phyloP scores from a whole-genome alignment of 768 basidiomycete genomes.

The Sporobolomyces phaffii region DNA sequence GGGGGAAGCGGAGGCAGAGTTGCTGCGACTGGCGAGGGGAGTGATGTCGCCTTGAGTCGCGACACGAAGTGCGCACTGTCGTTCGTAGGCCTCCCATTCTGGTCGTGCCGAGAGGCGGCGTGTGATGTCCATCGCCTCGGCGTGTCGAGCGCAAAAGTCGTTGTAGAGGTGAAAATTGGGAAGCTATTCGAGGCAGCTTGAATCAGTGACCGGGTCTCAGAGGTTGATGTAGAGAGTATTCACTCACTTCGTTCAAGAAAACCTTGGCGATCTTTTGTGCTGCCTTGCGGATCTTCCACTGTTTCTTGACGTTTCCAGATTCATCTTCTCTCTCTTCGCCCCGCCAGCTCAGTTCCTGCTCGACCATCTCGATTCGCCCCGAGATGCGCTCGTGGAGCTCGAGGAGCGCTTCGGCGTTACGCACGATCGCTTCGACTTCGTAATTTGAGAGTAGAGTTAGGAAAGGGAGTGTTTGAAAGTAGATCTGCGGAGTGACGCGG shows the following conservation, averaged over 20 bases:
- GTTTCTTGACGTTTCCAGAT: neutral
- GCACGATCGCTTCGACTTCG: constrained; percentile 25
- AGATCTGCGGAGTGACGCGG: no score
- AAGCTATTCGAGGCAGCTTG: neutral
- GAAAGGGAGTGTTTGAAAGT: constrained; percentile 41
- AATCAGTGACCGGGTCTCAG: constrained; percentile 46
- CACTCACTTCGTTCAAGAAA: constrained; percentile 52
- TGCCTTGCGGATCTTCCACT: constrained; percentile 13
- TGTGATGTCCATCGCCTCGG: constrained; percentile 69
- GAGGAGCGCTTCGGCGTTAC: constrained; percentile 31
- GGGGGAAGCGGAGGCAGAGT: constrained; percentile 2
- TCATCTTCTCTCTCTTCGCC: neutral
- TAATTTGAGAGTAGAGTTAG: constrained; percentile 31
- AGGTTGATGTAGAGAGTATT: neutral
- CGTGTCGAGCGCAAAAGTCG: constrained; percentile 77
- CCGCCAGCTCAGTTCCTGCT: constrained; percentile 33
- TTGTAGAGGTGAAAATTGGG: constrained; percentile 68
- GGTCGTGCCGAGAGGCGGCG: constrained; percentile 59
- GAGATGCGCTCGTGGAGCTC: constrained; percentile 38
- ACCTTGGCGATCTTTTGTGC: constrained; percentile 12
- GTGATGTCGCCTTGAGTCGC: constrained; percentile 43
- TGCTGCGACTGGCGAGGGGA: neutral
- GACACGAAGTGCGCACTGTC: constrained; percentile 57
- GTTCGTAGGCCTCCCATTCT: constrained; percentile 82
- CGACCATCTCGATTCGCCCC: constrained; percentile 22